These are phyloP conservation scores for Dryadomyces quercivorus DNA, from an alignment of 2,329 filamentous ascomycete genomes.

Conservation along the genomic window DNA sequence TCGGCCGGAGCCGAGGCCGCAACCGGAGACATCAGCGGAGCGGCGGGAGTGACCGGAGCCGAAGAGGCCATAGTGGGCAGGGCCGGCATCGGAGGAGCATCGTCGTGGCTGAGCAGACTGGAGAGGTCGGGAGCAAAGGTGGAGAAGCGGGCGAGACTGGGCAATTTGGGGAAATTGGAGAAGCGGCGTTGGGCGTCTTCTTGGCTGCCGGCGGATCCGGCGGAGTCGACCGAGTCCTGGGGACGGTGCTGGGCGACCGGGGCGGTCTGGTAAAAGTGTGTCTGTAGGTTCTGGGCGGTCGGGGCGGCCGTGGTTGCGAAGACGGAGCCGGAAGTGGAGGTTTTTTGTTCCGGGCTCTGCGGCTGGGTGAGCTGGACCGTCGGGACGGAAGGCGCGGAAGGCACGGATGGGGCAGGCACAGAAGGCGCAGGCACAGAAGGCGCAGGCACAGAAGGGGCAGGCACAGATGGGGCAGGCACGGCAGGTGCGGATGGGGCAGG, in stretches of 20 bases:
- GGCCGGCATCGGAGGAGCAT: conserved; percentile 14
- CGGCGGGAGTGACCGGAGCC: neutral
- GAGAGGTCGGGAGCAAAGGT: conserved; percentile 49
- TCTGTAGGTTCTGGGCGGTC: neutral
- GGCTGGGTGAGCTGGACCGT: neutral
- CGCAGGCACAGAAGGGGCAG: neutral
- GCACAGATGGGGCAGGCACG: neutral
- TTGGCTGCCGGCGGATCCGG: neutral
- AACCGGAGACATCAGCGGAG: neutral
- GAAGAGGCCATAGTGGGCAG: conserved; percentile 11
- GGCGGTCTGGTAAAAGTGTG: neutral
- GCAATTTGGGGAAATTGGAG: conserved; percentile 45
- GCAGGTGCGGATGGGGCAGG: neutral
- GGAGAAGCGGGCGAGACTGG: conserved; percentile 45
- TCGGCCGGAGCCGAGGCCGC: neutral
- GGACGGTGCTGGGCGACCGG: neutral
- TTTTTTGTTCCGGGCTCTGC: neutral
- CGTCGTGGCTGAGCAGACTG: conserved; percentile 19
- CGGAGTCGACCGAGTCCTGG: conserved; percentile 1
- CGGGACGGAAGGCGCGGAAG: neutral
- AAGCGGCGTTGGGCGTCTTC: conserved; percentile 17
- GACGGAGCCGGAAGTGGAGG: neutral
- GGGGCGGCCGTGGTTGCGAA: neutral
- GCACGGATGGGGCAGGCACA: neutral
- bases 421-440: neutral